Evolutionary conservation across 345 rosid species (phyloP), one percentile per base, ranked within the genome.

Genomic region (Gossypium herbaceum): DNA sequence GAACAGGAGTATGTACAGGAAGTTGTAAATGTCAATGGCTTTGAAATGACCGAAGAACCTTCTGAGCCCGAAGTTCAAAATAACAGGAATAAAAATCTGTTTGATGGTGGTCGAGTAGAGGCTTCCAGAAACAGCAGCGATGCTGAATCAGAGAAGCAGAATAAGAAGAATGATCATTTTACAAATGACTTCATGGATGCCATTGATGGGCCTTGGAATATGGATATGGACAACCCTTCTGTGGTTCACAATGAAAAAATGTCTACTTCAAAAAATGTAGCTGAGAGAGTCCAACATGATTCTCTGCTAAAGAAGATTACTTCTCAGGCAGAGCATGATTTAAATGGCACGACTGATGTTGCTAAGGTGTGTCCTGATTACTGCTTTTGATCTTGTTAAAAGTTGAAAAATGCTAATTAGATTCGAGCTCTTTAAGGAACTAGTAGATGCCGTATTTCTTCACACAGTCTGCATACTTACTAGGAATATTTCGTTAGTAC

Each of bases 201-300:
- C 75, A 12, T 5, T 64, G 56, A 51, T 64, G 68, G 54, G 64
- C 62, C 48, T 3, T 41, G 10, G n/a, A 59, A 34, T 68, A 70
- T 82, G 76, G 81, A 76, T 25, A 73, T 78, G 58, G 81, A 78
- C 63, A 72, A 63, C 22, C 58, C 22, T 64, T 57, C 67, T 13
- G 11, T 50, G 41, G 57, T 12, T 48, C 19, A 6, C 25, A 4
- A 66, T 41, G 47, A 75, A 60, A 77, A 67, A 22, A 74, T 48
- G 60, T 81, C 54, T 3, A 72, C 61, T 67, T 17, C 71, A 12
- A 67, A 39, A 39, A 29, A 71, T 76, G 15, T 65, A 70, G 47
- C 34, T 16, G 45, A 65, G 44, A 66, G 15, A 15, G 45, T 68
- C 39, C 79, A 74, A 73, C 43, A 45, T 20, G 74, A 57, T 20